These are phyloP conservation scores for Nitzschia palea DNA, from an alignment of 108 stramenopile species.

Conservation along the genomic window DNA sequence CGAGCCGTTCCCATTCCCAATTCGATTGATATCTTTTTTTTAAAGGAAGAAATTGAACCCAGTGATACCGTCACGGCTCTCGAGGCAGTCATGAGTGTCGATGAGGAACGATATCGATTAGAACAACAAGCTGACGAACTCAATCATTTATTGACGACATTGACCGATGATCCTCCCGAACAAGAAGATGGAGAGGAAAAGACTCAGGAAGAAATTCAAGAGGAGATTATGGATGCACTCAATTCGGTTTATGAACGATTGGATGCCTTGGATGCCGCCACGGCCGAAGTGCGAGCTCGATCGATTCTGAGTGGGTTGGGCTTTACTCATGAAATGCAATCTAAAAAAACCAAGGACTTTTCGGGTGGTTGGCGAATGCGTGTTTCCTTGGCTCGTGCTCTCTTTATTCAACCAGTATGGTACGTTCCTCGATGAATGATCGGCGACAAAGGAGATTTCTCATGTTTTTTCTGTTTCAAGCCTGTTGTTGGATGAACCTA, in stretches of 20 bases:
- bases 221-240: constrained; percentile 90
- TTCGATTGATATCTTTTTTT: constrained; percentile 94
- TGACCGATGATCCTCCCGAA: constrained; percentile 55
- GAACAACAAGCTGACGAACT: constrained; percentile 92
- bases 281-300: constrained; percentile 96
- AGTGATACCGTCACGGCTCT: constrained; percentile 91
- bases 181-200: constrained; percentile 40
- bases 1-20: constrained; percentile 94
- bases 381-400: constrained; percentile 92
- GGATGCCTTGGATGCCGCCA: constrained; percentile 94
- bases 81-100: constrained; percentile 98
- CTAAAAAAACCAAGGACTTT: constrained; percentile 93
- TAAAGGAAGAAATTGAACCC: constrained; percentile 95
- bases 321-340: constrained; percentile 94
- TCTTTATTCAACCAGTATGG: constrained; percentile 96
- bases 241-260: constrained; percentile 93
- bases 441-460: not conserved
- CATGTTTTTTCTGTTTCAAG: constrained; percentile 15
- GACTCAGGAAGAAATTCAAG: constrained; percentile 82
- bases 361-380: constrained; percentile 99
- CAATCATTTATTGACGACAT: constrained; percentile 71
- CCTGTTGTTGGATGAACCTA: constrained; percentile 94
- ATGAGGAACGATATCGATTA: constrained; percentile 84
- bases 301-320: constrained; percentile 95
- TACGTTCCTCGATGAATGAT: constrained; percentile 20